Evolutionary conservation across 163 green algal species (phyloP).

Genomic region (Coccomyxa subellipsoidea): DNA sequence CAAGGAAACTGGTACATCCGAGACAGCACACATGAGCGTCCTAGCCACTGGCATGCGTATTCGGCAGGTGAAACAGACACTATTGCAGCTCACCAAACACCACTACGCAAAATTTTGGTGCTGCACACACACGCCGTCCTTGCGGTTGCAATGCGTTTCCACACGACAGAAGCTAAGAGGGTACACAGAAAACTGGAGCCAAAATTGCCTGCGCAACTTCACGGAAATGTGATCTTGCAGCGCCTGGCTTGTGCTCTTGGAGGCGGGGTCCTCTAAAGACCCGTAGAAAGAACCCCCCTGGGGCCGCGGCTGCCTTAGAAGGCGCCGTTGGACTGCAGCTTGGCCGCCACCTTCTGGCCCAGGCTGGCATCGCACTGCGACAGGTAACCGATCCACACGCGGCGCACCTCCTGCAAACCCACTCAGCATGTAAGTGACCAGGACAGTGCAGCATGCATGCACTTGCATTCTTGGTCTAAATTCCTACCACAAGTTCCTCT

Average conservation of each 20-base stretch:
- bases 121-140: too few relatives aligned
- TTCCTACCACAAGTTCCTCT: too few relatives aligned
- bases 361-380: slow-evolving; percentile 76
- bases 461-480: too few relatives aligned
- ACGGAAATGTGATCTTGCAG: neutral
- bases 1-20: too few relatives aligned
- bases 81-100: too few relatives aligned
- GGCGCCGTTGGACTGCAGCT: slow-evolving; percentile 58
- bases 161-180: too few relatives aligned
- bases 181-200: neutral
- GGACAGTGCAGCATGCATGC: too few relatives aligned
- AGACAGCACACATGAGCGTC: too few relatives aligned
- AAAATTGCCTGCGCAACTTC: neutral
- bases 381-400: slow-evolving; percentile 95
- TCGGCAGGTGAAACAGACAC: too few relatives aligned
- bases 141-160: too few relatives aligned
- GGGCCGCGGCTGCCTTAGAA: slow-evolving; percentile 33
- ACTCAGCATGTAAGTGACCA: neutral
- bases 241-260: neutral
- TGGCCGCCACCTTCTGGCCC: slow-evolving; percentile 68
- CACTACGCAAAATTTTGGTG: too few relatives aligned
- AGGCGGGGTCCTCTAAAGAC: neutral
- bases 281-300: neutral
- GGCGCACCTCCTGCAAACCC: slow-evolving; percentile 67
- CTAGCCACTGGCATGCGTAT: too few relatives aligned